Evolutionary conservation across 257 asterid genomes (phyloP).

Genomic region (Lavandula angustifolia): DNA sequence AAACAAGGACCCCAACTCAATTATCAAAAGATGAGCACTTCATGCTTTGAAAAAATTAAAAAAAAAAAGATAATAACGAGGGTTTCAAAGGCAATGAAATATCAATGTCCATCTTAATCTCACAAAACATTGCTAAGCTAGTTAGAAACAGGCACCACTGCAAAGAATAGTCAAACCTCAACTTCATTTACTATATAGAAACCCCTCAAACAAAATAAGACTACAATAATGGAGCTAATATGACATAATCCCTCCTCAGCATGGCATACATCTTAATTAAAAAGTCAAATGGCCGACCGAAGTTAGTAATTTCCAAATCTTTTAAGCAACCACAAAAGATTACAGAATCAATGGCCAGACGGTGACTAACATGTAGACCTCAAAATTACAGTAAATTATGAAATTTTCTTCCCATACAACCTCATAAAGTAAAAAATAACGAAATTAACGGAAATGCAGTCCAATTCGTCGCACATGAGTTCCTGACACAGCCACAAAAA

Average conservation of each 20-base stretch:
- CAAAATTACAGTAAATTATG: not conserved
- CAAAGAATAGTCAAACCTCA: too few relatives aligned
- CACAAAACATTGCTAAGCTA: not conserved
- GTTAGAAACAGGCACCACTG: conserved; percentile 1
- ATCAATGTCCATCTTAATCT: not conserved
- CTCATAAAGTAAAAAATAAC: not conserved
- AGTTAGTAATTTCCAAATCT: not conserved
- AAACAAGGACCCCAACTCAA: not conserved
- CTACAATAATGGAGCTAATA: too few relatives aligned
- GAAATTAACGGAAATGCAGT: not conserved
- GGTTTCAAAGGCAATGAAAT: not conserved
- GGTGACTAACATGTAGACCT: too few relatives aligned
- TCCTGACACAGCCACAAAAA: too few relatives aligned
- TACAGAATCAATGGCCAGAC: too few relatives aligned
- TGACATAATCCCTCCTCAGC: too few relatives aligned
- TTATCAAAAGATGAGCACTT: not conserved
- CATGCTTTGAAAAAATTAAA: not conserved
- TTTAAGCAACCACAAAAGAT: not conserved
- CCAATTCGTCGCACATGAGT: not conserved
- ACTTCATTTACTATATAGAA: not conserved
- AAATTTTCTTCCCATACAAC: not conserved
- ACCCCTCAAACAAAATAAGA: not conserved
- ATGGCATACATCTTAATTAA: too few relatives aligned
- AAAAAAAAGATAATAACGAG: not conserved
- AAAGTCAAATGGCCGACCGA: too few relatives aligned